Base-by-base conservation (phyloP, 2,329 filamentous ascomycete genomes). In the Magnaporthales sp. region DNA sequence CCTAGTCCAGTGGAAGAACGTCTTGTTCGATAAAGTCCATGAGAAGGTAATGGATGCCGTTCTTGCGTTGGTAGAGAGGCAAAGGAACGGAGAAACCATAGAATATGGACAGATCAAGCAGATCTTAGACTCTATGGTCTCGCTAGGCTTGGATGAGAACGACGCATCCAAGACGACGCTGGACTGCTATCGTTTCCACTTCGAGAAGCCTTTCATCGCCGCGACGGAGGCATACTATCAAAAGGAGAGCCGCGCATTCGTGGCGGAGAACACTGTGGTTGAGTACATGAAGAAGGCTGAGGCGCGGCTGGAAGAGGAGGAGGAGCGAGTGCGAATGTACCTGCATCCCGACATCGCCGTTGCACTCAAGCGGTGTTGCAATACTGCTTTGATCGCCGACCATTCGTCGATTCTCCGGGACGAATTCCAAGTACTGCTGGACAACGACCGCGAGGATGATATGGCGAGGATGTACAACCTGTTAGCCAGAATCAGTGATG, bases 231-330 rank as follows among this genome's bases (percentile, higher is more conserved):
- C 84, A 31, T 99, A 97, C 80, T 99, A 99, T 77, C 85, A 92
- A 72, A 89, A 90, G 62, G 96, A 99, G 77, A 98, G 95, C 24
- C 92, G 92, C 73, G 90, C 93, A 70, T 99, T 99, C 75, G 88
- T 99, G 38, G 91, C 93, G 11, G 94, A 98, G 77, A 99, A 99
- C 76, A 96, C 91, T 70, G 93, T 99, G 4, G 93, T 99, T 38
- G 95, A 99, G 75, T 99, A 98, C 80, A 98, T 99, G 95, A 98
- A 98, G 83, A 99, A 99, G 85, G 96, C 95, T 0, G 94, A 98
- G 79, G 80, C 87, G 58, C 89, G 95, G 32, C 80, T 99, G 68
- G 87, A 92, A 8, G 95, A 99, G 78, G 95, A 99, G 78, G 95
- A 96, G 79, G 92, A 94, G 75, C 91, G 95, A 29, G 95, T 99